These are phyloP conservation scores for Acrocalymma vagum DNA, from an alignment of 2,329 filamentous ascomycete genomes.

Conservation along the genomic window DNA sequence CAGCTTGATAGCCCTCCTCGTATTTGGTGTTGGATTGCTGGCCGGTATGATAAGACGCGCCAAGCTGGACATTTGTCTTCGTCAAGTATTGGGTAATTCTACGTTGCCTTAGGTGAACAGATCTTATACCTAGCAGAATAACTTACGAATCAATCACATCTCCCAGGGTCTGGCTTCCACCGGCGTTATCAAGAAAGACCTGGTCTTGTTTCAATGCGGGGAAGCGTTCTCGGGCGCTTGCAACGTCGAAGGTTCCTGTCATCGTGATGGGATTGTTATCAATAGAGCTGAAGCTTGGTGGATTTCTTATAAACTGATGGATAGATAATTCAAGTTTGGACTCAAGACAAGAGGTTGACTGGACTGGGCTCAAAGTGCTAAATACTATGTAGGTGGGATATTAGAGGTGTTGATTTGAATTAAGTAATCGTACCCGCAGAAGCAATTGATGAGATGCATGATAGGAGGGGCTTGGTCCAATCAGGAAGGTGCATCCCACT, in stretches of 20 bases:
- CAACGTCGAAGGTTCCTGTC: constrained; percentile 61
- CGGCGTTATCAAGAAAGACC: constrained; percentile 80
- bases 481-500: too few species aligned
- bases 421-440: too few species aligned
- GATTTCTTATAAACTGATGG: too few species aligned
- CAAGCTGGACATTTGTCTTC: constrained; percentile 77
- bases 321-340: too few species aligned
- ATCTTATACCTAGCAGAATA: too few species aligned
- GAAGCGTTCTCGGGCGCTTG: constrained; percentile 67
- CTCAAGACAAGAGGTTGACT: too few species aligned
- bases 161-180: constrained; percentile 75
- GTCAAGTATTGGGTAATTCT: constrained; percentile 72
- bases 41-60: constrained; percentile 72
- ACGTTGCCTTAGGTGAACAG: constrained; percentile 1
- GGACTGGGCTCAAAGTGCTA: too few species aligned
- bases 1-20: constrained; percentile 67
- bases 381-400: too few species aligned
- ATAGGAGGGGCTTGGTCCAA: too few species aligned
- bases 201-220: constrained; percentile 73
- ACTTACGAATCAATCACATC: constrained; percentile 72
- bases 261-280: constrained; percentile 18
- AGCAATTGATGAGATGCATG: too few species aligned
- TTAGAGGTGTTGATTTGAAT: too few species aligned
- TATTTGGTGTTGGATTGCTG: constrained; percentile 68
- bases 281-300: neutral